Evolutionary conservation across 163 green algal species (phyloP).

Genomic region (Prototheca wickerhamii): DNA sequence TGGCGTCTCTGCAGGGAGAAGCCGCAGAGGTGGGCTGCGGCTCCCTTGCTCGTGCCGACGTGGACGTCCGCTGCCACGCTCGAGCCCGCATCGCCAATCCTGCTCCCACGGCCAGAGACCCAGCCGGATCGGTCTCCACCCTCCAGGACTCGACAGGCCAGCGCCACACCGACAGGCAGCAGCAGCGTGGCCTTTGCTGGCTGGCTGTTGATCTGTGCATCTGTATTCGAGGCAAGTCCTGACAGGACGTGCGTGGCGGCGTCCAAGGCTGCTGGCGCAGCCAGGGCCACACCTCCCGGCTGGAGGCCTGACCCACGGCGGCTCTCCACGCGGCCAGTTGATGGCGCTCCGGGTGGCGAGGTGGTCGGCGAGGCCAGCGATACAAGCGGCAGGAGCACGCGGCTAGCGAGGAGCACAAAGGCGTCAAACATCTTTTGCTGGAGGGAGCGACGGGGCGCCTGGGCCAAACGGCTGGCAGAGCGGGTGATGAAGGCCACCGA

Average conservation of each 20-base stretch:
- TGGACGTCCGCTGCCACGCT: no score
- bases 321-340: neutral
- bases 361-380: no score
- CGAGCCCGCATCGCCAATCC: no score
- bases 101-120: no score
- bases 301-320: neutral
- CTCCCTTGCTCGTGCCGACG: no score
- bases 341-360: neutral
- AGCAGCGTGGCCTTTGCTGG: no score
- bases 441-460: neutral
- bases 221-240: neutral
- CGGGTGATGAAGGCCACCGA: no score
- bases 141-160: neutral
- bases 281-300: slow-evolving; percentile 14
- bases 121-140: no score
- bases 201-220: no score
- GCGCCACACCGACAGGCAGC: neutral
- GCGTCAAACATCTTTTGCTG: slow-evolving; percentile 5
- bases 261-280: slow-evolving; percentile 29
- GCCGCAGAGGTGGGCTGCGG: no score
- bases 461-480: neutral
- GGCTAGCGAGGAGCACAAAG: neutral
- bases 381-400: neutral
- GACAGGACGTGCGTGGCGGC: slow-evolving; percentile 13
- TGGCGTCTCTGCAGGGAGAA: no score